Percentiles rank a stretch among this genome's conserved stretches.
Conservation (phyloP, 176 grass and related monocot genomes). For the Aegilops longissima region DNA sequence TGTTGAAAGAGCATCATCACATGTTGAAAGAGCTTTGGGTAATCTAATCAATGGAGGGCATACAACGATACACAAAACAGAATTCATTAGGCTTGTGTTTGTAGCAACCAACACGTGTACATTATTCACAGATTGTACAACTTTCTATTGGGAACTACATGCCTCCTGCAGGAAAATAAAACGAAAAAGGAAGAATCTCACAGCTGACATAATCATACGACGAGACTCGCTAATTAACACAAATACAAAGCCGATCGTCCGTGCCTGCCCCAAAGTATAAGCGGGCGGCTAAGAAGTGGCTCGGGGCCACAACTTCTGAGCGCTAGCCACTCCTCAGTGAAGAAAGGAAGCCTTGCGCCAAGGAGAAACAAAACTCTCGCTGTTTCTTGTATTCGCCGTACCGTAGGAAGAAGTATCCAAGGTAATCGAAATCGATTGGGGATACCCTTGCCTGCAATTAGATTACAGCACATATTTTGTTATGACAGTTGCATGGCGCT, state of each 20-base stretch:
- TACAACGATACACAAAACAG: background rate
- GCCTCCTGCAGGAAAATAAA: background rate
- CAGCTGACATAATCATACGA: slow-evolving; percentile 26
- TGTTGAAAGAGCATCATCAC: background rate
- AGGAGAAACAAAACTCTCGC: slow-evolving; percentile 45
- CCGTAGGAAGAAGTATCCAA: slow-evolving; percentile 83
- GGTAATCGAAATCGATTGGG: slow-evolving; percentile 90
- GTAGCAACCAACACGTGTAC: background rate
- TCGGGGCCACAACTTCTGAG: background rate
- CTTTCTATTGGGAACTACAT: background rate
- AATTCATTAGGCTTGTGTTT: background rate
- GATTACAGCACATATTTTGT: background rate
- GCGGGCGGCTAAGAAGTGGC: background rate
- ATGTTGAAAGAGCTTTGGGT: background rate
- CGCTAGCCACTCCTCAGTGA: background rate
- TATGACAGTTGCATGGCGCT: background rate
- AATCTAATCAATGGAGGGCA: background rate
- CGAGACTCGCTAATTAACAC: background rate
- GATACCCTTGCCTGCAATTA: slow-evolving; percentile 79
- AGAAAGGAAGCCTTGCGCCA: slow-evolving; percentile 47
- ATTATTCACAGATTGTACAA: background rate
- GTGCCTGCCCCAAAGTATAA: background rate
- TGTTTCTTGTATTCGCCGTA: slow-evolving; percentile 94
- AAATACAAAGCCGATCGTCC: slow-evolving; percentile 1
- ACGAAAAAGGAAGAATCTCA: background rate